Evolutionary conservation across 768 basidiomycete species (phyloP).

Genomic region (Cubamyces sp.): DNA sequence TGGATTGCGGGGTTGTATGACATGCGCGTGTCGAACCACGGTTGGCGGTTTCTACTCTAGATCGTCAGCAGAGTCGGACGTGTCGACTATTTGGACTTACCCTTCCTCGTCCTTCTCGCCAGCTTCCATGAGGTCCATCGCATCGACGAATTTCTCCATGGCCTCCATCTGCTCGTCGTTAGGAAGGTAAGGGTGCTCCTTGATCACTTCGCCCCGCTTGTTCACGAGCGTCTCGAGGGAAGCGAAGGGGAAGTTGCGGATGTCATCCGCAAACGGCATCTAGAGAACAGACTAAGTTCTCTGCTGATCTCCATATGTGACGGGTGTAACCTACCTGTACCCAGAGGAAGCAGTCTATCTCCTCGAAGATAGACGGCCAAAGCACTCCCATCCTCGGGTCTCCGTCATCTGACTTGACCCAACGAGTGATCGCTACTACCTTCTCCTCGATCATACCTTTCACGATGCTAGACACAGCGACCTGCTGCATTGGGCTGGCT

Average conservation of each 20-base stretch:
- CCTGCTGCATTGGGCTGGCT: constrained; percentile 66
- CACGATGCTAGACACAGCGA: constrained; percentile 85
- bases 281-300: constrained; percentile 34
- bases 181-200: constrained; percentile 81
- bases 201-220: constrained; percentile 73
- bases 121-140: constrained; percentile 82
- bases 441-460: constrained; percentile 74
- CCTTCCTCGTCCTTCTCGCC: constrained; percentile 79
- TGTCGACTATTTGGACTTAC: constrained; percentile 40
- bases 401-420: constrained; percentile 71
- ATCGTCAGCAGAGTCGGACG: not conserved
- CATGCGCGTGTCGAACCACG: constrained; percentile 78
- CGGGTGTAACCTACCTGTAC: constrained; percentile 57
- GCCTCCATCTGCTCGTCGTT: constrained; percentile 74
- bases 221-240: constrained; percentile 75
- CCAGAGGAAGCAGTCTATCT: constrained; percentile 82
- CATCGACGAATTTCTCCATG: constrained; percentile 88
- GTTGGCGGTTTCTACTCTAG: constrained; percentile 51
- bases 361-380: constrained; percentile 58
- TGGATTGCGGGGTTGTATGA: constrained; percentile 93
- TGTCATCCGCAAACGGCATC: constrained; percentile 97
- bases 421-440: constrained; percentile 79
- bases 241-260: constrained; percentile 85
- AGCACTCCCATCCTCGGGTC: constrained; percentile 90
- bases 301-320: not conserved